These are phyloP conservation scores for Diaporthe citriasiana DNA, from an alignment of 2,329 filamentous ascomycete species.

Conservation along the genomic window DNA sequence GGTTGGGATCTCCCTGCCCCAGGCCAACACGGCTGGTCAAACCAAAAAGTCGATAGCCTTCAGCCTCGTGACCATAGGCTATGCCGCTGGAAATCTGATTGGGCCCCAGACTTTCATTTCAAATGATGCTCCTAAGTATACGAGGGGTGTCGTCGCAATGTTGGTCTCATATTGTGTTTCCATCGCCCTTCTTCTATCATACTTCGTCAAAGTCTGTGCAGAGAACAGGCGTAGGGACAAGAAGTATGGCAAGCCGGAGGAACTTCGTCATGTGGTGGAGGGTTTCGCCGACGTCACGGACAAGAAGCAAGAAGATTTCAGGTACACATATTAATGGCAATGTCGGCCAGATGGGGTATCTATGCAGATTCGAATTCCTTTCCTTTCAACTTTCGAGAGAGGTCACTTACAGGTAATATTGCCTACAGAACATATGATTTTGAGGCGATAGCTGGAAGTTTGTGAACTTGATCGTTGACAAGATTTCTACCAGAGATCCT, in stretches of 20 bases:
- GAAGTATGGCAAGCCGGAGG: constrained; percentile 47
- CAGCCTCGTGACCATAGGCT: constrained; percentile 56
- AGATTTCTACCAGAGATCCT: no score
- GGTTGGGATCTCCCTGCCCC: constrained; percentile 47
- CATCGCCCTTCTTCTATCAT: constrained; percentile 50
- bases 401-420: no score
- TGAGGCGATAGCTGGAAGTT: no score
- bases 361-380: background rate
- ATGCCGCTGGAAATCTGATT: constrained; percentile 57
- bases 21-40: constrained; percentile 48
- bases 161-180: constrained; percentile 52
- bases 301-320: constrained; percentile 47
- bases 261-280: constrained; percentile 43
- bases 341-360: no score
- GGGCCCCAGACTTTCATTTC: constrained; percentile 58
- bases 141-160: constrained; percentile 54
- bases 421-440: no score
- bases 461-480: no score
- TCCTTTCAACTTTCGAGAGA: no score
- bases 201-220: constrained; percentile 49
- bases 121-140: constrained; percentile 56
- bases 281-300: constrained; percentile 47
- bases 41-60: constrained; percentile 58
- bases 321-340: constrained; percentile 46
- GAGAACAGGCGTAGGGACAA: constrained; percentile 48